A percentile compares a stretch with the other conserved stretches of the same genome.
Conservation (phyloP, 2,329 filamentous ascomycete genomes). For the Biscogniauxia mediterranea region DNA sequence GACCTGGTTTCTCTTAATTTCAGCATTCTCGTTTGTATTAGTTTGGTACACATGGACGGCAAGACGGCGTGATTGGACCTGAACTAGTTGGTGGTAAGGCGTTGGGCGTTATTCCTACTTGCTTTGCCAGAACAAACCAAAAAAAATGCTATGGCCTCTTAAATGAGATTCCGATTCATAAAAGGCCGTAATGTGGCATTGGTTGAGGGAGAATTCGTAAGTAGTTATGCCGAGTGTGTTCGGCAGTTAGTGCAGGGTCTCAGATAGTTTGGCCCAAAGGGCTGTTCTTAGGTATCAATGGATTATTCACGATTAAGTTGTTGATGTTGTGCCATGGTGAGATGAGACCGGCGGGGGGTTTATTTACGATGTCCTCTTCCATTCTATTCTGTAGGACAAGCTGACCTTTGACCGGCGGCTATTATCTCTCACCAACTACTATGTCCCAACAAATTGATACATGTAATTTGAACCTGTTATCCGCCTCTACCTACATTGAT, state of each 20-base stretch:
- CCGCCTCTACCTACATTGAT: too few species aligned
- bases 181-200: neutral
- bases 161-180: neutral
- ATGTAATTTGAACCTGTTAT: too few species aligned
- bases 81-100: neutral
- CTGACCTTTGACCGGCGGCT: too few species aligned
- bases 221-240: neutral
- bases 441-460: too few species aligned
- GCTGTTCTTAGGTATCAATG: neutral
- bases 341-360: too few species aligned
- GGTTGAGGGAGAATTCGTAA: neutral
- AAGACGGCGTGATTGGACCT: neutral
- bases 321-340: neutral
- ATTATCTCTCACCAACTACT: too few species aligned
- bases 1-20: conserved; percentile 2
- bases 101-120: neutral
- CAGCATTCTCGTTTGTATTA: conserved; percentile 23
- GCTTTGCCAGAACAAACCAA: neutral
- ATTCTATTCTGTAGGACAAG: too few species aligned
- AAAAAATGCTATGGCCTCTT: neutral
- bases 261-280: neutral
- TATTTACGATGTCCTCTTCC: too few species aligned
- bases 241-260: neutral
- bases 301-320: neutral
- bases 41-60: neutral